Evolutionary conservation across 108 stramenopile species (phyloP).

Genomic region (Skeletonema grethae): DNA sequence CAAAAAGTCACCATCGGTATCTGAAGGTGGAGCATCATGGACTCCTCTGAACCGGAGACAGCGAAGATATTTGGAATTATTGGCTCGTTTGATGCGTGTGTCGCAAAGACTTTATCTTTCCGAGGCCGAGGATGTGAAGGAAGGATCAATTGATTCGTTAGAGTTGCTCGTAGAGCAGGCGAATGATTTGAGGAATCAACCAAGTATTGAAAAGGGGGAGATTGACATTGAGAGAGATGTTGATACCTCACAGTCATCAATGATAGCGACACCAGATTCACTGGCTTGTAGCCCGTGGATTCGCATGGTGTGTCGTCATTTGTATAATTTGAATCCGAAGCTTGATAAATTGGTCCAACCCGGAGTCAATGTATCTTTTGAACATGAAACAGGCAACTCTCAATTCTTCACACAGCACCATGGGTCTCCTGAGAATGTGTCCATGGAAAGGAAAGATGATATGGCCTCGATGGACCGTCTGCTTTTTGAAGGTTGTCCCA

Average conservation of each 20-base stretch:
- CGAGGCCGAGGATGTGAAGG: constrained; percentile 48
- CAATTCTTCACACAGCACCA: constrained; percentile 4
- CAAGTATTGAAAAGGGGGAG: constrained; percentile 33
- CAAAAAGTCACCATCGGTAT: constrained; percentile 6
- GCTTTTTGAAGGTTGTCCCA: constrained; percentile 36
- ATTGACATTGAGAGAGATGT: constrained; percentile 25
- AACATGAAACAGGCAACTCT: neutral
- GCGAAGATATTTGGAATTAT: constrained; percentile 69
- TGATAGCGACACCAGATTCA: constrained; percentile 14
- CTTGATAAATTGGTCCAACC: constrained; percentile 13
- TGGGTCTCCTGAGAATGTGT: neutral
- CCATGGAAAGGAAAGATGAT: constrained; percentile 5
- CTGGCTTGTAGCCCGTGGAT: constrained; percentile 46
- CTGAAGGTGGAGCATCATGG: constrained; percentile 35
- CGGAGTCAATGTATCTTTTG: neutral
- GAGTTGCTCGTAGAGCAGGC: constrained; percentile 36
- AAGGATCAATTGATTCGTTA: constrained; percentile 23
- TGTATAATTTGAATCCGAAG: constrained; percentile 48
- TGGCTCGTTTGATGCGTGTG: constrained; percentile 61
- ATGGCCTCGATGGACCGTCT: neutral
- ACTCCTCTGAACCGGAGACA: constrained; percentile 54
- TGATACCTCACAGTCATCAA: neutral
- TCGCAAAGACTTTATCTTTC: constrained; percentile 65
- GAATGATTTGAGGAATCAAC: constrained; percentile 8
- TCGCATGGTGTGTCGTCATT: constrained; percentile 36